Evolutionary conservation across 768 basidiomycete genomes (phyloP).

Genomic region (Boletus vinaceobasis): DNA sequence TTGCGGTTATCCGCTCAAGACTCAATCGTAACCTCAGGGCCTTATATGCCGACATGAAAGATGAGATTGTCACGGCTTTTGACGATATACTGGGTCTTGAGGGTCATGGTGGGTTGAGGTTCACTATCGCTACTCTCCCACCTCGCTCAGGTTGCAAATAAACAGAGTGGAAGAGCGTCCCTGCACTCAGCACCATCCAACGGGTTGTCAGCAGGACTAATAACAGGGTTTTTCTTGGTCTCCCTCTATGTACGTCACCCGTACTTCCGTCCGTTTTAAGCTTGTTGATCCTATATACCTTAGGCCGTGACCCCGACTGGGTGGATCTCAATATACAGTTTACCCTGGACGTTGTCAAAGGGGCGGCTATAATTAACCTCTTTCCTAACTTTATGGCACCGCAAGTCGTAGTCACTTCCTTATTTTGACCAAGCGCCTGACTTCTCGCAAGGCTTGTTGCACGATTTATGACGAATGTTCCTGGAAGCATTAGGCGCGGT

Average conservation of each 20-base stretch:
- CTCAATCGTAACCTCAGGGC: conserved; percentile 38
- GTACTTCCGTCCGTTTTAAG: neutral
- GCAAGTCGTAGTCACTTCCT: conserved; percentile 15
- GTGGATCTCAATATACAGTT: conserved; percentile 28
- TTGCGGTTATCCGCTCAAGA: conserved; percentile 25
- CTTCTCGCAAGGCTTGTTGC: neutral
- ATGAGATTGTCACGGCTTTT: conserved; percentile 44
- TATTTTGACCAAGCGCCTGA: neutral
- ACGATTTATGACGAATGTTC: neutral
- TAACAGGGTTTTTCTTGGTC: conserved; percentile 12
- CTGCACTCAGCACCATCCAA: neutral
- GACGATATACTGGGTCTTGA: conserved; percentile 31
- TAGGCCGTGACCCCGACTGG: conserved; percentile 30
- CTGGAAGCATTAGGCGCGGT: conserved; percentile 5
- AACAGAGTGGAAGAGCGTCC: conserved; percentile 14
- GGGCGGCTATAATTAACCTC: conserved; percentile 18
- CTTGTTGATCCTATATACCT: neutral
- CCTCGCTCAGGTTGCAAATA: neutral
- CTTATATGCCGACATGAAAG: conserved; percentile 39
- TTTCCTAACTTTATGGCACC: conserved; percentile 34
- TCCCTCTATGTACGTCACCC: conserved; percentile 12
- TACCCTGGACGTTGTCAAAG: conserved; percentile 11
- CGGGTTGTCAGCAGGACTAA: conserved; percentile 1
- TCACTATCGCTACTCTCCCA: neutral
- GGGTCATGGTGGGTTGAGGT: conserved; percentile 12